These are phyloP conservation scores for Citrus mangshanensis DNA, from an alignment of 345 rosid genomes.

Conservation along the genomic window DNA sequence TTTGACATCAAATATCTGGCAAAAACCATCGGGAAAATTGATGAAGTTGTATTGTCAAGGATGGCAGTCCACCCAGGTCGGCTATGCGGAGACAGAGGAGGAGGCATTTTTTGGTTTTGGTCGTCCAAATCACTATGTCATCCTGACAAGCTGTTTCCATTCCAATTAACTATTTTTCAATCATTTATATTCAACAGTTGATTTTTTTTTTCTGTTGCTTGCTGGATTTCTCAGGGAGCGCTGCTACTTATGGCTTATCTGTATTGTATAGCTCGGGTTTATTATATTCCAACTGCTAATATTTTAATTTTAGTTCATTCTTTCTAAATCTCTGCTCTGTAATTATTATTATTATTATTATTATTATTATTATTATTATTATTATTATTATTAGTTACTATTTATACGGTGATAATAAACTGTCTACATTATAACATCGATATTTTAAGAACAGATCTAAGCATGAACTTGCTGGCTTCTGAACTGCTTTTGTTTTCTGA, in stretches of 20 bases:
- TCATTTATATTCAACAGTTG: neutral
- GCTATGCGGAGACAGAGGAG: slow-evolving; percentile 27
- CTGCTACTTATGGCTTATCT: slow-evolving; percentile 24
- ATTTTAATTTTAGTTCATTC: neutral
- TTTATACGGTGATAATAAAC: neutral
- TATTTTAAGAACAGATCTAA: neutral
- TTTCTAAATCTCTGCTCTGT: neutral
- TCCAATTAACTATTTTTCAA: neutral
- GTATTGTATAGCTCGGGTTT: slow-evolving; percentile 37
- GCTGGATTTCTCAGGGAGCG: slow-evolving; percentile 23
- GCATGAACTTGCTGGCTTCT: neutral
- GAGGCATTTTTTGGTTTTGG: slow-evolving; percentile 10
- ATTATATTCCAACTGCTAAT: neutral
- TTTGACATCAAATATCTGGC: too few species aligned
- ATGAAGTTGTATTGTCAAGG: slow-evolving; percentile 27
- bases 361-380: neutral
- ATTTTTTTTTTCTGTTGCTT: neutral
- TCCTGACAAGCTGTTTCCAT: slow-evolving; percentile 19
- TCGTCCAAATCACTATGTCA: slow-evolving; percentile 11
- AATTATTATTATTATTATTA: neutral
- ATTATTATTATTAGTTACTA: neutral
- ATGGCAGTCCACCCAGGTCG: slow-evolving; percentile 31
- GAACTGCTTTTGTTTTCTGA: neutral
- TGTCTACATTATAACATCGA: neutral
- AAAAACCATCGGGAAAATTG: neutral